These are phyloP conservation scores for Coleophoma cylindrospora DNA, from an alignment of 2,329 filamentous ascomycete genomes.

Conservation along the genomic window DNA sequence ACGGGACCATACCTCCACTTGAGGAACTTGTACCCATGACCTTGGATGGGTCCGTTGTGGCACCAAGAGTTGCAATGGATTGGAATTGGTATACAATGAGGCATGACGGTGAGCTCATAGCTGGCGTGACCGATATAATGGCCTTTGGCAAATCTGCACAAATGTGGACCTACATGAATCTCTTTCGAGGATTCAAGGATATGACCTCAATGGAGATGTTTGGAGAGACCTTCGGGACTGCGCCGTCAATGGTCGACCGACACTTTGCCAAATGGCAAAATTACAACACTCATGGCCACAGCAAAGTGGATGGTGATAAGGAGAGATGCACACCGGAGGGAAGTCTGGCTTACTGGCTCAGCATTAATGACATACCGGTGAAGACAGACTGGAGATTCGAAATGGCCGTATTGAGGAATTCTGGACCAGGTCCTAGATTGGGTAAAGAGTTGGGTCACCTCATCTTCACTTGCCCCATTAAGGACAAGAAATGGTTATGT, in stretches of 20 bases:
- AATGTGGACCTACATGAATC: conserved; percentile 14
- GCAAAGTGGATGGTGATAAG: conserved; percentile 6
- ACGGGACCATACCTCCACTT: background rate
- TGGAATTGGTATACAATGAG: conserved; percentile 17
- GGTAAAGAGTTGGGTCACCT: conserved; percentile 6
- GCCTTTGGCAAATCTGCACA: conserved; percentile 11
- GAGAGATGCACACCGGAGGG: conserved; percentile 14
- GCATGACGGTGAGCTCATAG: conserved; percentile 13
- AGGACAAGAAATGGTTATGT: conserved; percentile 5
- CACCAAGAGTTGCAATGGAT: conserved; percentile 14
- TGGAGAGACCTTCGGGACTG: background rate
- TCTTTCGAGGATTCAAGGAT: conserved; percentile 11
- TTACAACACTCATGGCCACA: conserved; percentile 11
- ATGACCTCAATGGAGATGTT: conserved; percentile 1
- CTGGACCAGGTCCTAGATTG: background rate
- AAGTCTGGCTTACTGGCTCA: conserved; percentile 13
- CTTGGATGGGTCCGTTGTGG: conserved; percentile 4
- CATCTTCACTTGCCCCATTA: conserved; percentile 11
- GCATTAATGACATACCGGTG: conserved; percentile 13
- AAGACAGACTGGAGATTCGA: conserved; percentile 15
- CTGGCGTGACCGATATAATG: conserved; percentile 15
- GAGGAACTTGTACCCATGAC: background rate
- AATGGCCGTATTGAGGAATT: conserved; percentile 11
- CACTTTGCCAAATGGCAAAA: conserved; percentile 10
- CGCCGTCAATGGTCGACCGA: conserved; percentile 2